A percentile compares a stretch with the other conserved stretches of the same genome.
These are phyloP conservation scores for Venturia carpophila DNA, from an alignment of 2,329 filamentous ascomycete genomes.

Conservation along the genomic window DNA sequence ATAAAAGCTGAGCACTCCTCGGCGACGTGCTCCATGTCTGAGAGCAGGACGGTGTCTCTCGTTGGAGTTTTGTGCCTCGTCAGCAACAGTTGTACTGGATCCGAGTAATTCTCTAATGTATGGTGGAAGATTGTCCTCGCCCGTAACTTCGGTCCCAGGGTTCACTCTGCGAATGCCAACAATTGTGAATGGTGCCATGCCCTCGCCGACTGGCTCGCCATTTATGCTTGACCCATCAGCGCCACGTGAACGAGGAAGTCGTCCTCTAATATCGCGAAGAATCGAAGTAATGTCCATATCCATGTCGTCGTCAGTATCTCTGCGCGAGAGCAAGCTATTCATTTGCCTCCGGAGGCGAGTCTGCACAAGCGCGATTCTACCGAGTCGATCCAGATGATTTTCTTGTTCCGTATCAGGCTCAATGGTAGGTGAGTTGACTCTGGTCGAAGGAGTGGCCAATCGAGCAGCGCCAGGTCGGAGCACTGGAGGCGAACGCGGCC, in stretches of 20 bases:
- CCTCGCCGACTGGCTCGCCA: constrained; percentile 41
- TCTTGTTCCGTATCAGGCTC: neutral
- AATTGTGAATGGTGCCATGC: constrained; percentile 61
- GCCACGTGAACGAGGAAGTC: constrained; percentile 21
- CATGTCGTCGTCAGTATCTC: neutral
- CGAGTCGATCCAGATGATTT: neutral
- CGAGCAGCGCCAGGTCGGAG: constrained; percentile 12
- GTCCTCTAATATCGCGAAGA: constrained; percentile 1
- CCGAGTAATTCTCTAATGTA: constrained; percentile 45
- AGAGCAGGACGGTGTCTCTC: constrained; percentile 18
- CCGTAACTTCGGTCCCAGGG: constrained; percentile 40
- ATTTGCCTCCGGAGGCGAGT: neutral
- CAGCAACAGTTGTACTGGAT: constrained; percentile 29
- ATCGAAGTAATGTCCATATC: constrained; percentile 7
- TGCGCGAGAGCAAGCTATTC: neutral
- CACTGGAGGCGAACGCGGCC: constrained; percentile 1
- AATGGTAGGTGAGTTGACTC: neutral
- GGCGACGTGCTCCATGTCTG: constrained; percentile 37
- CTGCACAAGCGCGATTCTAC: constrained; percentile 5
- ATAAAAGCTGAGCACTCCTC: constrained; percentile 7
- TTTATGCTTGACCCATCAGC: constrained; percentile 27
- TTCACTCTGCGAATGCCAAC: constrained; percentile 61
- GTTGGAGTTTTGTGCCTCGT: neutral
- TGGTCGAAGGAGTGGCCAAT: constrained; percentile 2
- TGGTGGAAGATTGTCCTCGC: constrained; percentile 36